Conservation (phyloP, 73 alveolate species). For the Uronychia setigera region DNA sequence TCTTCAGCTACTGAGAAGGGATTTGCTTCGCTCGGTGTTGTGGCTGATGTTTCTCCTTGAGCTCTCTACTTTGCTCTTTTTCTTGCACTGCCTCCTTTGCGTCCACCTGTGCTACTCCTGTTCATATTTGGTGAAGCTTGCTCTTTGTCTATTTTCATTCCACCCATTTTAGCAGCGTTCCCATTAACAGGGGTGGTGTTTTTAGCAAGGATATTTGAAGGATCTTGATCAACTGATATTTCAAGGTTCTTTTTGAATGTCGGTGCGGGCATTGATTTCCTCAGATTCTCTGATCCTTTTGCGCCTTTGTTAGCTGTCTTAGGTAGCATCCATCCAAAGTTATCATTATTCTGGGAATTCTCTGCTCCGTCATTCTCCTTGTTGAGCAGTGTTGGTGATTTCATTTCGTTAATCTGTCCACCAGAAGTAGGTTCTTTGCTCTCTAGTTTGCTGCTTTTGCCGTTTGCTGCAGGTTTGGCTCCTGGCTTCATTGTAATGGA, state of each 20-base stretch:
- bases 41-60: no score
- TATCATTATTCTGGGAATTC: neutral
- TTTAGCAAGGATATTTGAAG: neutral
- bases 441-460: neutral
- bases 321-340: neutral
- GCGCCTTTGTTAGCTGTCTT: neutral
- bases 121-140: neutral
- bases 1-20: no score
- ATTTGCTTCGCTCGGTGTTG: no score
- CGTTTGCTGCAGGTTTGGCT: neutral
- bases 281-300: neutral
- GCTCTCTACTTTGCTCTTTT: neutral
- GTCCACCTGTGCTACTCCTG: neutral
- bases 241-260: neutral
- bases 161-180: no score
- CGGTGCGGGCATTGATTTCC: neutral
- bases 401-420: neutral
- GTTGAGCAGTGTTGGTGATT: neutral
- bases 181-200: neutral
- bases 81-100: neutral
- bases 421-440: no score
- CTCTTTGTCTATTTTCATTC: neutral
- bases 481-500: neutral
- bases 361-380: neutral
- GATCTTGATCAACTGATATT: neutral